Evolutionary conservation across 2,329 filamentous ascomycete genomes (phyloP).

Genomic region (Epichloe typhina): DNA sequence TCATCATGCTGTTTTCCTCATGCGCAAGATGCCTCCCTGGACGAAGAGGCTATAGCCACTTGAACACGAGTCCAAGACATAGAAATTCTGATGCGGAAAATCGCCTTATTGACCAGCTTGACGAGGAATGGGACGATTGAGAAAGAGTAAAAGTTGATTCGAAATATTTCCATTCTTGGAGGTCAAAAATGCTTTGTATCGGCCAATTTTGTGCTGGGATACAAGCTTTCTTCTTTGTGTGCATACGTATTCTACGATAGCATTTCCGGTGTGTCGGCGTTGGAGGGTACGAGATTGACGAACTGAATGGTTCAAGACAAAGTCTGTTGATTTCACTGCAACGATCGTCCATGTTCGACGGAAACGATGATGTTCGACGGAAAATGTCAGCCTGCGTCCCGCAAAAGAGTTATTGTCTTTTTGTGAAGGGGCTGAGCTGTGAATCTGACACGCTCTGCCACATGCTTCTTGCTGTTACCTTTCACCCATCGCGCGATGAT

Average conservation of each 20-base stretch:
- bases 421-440: no score
- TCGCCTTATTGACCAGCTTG: slow-evolving; percentile 83
- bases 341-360: neutral
- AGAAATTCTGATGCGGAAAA: slow-evolving; percentile 70
- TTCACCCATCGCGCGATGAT: no score
- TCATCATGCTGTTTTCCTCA: slow-evolving; percentile 55
- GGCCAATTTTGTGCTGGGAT: neutral
- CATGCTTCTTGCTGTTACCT: neutral
- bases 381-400: no score
- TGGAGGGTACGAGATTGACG: neutral
- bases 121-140: slow-evolving; percentile 91
- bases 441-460: no score
- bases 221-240: neutral
- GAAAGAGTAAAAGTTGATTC: neutral
- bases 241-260: neutral
- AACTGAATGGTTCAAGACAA: neutral
- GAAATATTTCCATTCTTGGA: neutral
- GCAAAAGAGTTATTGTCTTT: no score
- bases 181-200: neutral
- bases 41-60: slow-evolving; percentile 52
- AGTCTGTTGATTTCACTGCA: neutral
- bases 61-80: slow-evolving; percentile 40
- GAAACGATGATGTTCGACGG: neutral
- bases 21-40: slow-evolving; percentile 54
- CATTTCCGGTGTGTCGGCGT: neutral